phyloP scores from a whole-genome alignment of 192 early-diverging fungal species.

The Linnemannia schmuckeri region DNA sequence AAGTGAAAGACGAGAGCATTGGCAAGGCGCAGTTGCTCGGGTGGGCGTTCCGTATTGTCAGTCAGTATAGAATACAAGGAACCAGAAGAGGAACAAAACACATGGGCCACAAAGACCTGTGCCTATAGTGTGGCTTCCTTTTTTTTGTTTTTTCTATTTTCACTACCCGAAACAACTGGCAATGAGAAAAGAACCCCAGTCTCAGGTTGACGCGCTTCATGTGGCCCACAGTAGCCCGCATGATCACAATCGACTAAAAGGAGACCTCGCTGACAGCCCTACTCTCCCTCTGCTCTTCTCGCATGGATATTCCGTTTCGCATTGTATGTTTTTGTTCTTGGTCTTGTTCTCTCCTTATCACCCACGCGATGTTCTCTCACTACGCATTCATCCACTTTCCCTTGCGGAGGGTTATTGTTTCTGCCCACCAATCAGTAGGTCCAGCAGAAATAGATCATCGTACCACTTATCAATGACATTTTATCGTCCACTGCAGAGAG shows the following conservation, averaged over 20 bases:
- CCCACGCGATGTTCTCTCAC: too few species aligned
- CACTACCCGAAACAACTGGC: background rate
- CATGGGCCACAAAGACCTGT: background rate
- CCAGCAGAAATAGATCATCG: too few species aligned
- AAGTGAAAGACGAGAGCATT: background rate
- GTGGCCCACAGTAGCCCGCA: background rate
- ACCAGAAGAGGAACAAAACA: background rate
- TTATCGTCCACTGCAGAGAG: too few species aligned
- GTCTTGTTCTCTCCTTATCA: background rate
- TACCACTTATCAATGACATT: too few species aligned
- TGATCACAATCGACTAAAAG: background rate
- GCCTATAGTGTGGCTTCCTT: background rate
- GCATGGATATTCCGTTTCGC: background rate
- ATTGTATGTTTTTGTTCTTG: background rate
- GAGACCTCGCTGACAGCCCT: too few species aligned
- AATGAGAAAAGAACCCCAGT: background rate
- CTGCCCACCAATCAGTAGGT: too few species aligned
- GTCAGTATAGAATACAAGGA: background rate
- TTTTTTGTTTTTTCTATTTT: background rate
- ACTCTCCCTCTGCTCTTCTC: background rate
- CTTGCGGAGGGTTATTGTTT: too few species aligned
- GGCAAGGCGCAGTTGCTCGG: background rate
- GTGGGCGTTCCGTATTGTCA: background rate
- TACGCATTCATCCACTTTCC: too few species aligned
- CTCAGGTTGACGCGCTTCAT: background rate